Percentiles rank a stretch among this genome's conserved stretches.
Conservation (phyloP, 2,329 filamentous ascomycete genomes). For the Elsinoe australis region DNA sequence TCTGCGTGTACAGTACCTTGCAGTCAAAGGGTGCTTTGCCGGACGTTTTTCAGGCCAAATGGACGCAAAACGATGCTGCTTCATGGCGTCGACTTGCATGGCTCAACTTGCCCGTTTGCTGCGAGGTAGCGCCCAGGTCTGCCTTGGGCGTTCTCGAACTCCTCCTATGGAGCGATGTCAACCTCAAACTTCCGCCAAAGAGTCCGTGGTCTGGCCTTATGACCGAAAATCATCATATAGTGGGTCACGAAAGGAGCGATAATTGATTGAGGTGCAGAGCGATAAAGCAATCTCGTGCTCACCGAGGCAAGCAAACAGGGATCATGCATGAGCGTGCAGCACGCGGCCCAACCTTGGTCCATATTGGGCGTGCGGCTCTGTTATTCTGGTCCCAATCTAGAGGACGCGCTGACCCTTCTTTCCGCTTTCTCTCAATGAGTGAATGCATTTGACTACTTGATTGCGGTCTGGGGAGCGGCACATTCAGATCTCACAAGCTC, state of each 20-base stretch:
- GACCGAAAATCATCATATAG: not conserved
- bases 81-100: not conserved
- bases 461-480: not conserved
- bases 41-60: not conserved
- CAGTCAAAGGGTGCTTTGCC: too few relatives aligned
- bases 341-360: not conserved
- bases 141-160: not conserved
- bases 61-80: not conserved
- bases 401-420: not conserved
- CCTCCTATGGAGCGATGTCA: not conserved
- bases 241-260: conserved; percentile 14
- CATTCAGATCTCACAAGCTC: not conserved
- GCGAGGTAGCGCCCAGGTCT: too few relatives aligned
- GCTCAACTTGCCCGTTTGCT: not conserved
- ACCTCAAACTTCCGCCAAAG: not conserved
- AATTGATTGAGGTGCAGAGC: conserved; percentile 4
- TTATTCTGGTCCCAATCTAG: not conserved
- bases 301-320: not conserved
- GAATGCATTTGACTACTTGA: not conserved
- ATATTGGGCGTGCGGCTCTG: conserved; percentile 11
- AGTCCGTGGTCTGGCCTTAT: conserved; percentile 6
- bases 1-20: too few relatives aligned
- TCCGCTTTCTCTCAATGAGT: not conserved
- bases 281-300: conserved; percentile 14
- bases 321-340: conserved; percentile 9